Evolutionary conservation across 768 basidiomycete species (phyloP), one percentile per base, ranked within the genome.

Genomic region (Termitomyces sp.): DNA sequence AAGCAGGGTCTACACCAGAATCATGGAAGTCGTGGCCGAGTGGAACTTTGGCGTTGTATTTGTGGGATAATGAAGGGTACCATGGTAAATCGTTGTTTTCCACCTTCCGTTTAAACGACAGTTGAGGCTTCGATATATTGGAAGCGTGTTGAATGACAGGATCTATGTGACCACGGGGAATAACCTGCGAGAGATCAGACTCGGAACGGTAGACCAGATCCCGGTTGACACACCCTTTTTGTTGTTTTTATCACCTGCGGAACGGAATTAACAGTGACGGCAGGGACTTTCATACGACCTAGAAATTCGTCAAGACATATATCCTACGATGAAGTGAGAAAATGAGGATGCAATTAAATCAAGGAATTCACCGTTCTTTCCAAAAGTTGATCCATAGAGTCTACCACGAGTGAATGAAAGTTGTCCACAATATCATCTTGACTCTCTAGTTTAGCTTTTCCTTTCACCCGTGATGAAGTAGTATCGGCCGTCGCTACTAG

Each of bases 351-450:
- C 1, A n/a, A 8, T 27, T 44, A 21, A 56, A 40, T 12, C 34
- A 50, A 53, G 17, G 14, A 25, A 71, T 85, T 71, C 63, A 90
- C 93, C 4, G 92, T 90, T 52, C 84, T 80, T 71, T 98, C 97
- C 57, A 97, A 71, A 52, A 98, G 69, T 46, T 82, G 79, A 68
- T 99, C 96, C 79, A 96, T 82, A 0, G 84, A 76, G 66, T 94
- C 92, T n/a, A 92, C 87, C 2, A 96, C 79, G 21, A 83, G 70
- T 17, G 83, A 76, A 62, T 89, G 82, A 68, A 94, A 96, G 61
- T 83, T 84, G 68, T 97, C 95, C 32, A 91, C 71, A 3, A 95
- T 81, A 71, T 95, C 90, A 63, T 97, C 93, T 65, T 90, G 82
- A 54, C 75, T 82, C 54, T 80, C 76, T 51, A 89, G 64, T 63